phyloP scores from a whole-genome alignment of 257 asterid species.

The Mitragyna speciosa region DNA sequence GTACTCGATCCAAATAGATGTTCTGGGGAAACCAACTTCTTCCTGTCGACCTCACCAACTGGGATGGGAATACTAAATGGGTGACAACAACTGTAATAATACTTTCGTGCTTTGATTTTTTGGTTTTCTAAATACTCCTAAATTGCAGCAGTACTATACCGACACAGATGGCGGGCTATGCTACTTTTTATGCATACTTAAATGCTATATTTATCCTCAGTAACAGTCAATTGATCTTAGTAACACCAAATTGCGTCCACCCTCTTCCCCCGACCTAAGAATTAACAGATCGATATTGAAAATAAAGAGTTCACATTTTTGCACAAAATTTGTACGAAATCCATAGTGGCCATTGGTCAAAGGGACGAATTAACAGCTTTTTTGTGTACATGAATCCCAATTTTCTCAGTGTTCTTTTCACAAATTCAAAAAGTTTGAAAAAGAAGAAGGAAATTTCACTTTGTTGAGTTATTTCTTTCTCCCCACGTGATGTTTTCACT shows the following conservation, averaged over 20 bases:
- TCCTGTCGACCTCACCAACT: too few relatives aligned
- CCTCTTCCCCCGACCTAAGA: background rate
- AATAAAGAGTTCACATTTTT: background rate
- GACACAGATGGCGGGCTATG: background rate
- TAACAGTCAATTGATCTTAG: background rate
- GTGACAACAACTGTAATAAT: background rate
- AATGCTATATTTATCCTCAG: background rate
- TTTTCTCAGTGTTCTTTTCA: background rate
- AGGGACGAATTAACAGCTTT: background rate
- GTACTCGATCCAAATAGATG: too few relatives aligned
- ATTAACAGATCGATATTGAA: background rate
- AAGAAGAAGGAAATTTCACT: background rate
- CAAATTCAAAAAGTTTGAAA: background rate
- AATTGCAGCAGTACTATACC: background rate
- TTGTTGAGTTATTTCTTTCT: background rate
- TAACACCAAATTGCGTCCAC: background rate
- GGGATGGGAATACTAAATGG: background rate
- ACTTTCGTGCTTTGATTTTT: background rate
- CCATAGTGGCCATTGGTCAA: background rate
- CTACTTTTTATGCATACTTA: background rate
- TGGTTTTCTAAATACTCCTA: too few relatives aligned
- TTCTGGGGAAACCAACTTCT: too few relatives aligned
- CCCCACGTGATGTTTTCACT: constrained; percentile 10
- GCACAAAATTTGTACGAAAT: background rate
- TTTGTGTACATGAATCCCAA: background rate